Percentiles rank a stretch among this genome's conserved stretches.
These are phyloP conservation scores for Rosa lucieae DNA, from an alignment of 306 rosid species.

Conservation along the genomic window DNA sequence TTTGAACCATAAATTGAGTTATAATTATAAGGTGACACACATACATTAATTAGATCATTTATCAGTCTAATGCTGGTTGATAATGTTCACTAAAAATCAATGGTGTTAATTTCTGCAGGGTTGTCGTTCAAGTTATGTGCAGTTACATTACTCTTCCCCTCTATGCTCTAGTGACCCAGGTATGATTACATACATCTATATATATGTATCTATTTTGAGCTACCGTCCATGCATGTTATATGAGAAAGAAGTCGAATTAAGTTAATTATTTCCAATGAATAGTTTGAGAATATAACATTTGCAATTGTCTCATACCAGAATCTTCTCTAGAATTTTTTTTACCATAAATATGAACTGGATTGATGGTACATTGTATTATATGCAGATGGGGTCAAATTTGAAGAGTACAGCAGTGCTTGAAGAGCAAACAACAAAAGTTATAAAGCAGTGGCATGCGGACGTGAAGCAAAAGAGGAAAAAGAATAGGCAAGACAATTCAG, in stretches of 20 bases:
- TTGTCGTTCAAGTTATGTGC: conserved; percentile 60
- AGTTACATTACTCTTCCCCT: conserved; percentile 65
- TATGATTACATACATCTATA: not conserved
- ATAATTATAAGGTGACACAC: not conserved
- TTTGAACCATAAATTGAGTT: not conserved
- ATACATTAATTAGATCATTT: not conserved
- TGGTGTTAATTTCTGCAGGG: conserved; percentile 31
- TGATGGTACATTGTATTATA: not conserved
- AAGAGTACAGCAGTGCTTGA: conserved; percentile 45
- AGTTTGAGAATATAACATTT: too few relatives aligned
- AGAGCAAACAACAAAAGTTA: conserved; percentile 37
- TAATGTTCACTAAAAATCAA: not conserved
- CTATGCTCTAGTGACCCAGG: conserved; percentile 72
- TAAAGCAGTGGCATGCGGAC: conserved; percentile 51
- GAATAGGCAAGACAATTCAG: conserved; percentile 16
- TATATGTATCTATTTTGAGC: not conserved
- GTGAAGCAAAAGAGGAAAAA: conserved; percentile 44
- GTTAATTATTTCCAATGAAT: too few relatives aligned
- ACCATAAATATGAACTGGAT: not conserved
- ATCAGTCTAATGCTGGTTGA: not conserved
- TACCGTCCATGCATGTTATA: not conserved
- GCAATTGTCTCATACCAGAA: not conserved
- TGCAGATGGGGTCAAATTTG: conserved; percentile 60
- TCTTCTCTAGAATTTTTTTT: not conserved
- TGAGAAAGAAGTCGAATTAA: too few relatives aligned